These are phyloP conservation scores for Vitis hybrid DNA, from an alignment of 177 flowering plant species.

Conservation along the genomic window DNA sequence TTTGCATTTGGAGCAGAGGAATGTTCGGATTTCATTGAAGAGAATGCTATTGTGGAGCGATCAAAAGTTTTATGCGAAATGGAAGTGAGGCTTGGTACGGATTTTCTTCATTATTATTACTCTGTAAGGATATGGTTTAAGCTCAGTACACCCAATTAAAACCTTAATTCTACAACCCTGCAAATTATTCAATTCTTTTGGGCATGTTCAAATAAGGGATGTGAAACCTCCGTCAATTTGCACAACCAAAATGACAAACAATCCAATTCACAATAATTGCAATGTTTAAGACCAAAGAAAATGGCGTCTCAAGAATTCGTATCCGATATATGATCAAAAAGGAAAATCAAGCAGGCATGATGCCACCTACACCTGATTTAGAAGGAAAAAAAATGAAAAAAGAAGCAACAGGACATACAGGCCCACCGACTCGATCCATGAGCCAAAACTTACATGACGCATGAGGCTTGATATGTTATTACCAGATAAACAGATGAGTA, in stretches of 20 bases:
- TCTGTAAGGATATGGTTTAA: too few species aligned
- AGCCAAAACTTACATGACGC: too few species aligned
- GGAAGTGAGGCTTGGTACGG: constrained; percentile 36
- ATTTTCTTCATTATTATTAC: too few species aligned
- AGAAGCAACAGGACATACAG: not conserved
- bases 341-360: not conserved
- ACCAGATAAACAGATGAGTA: constrained; percentile 4
- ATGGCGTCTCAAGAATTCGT: not conserved
- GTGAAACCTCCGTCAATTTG: not conserved
- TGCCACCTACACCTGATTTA: not conserved
- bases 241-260: not conserved
- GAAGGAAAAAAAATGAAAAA: not conserved
- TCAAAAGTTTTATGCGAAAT: constrained; percentile 50
- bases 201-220: not conserved
- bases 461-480: not conserved
- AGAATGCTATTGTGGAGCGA: constrained; percentile 72
- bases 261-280: not conserved
- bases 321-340: not conserved
- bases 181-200: too few species aligned
- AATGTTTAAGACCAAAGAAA: not conserved
- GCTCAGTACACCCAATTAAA: too few species aligned
- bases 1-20: constrained; percentile 62
- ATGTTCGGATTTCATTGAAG: constrained; percentile 40
- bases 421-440: not conserved
- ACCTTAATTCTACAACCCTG: too few species aligned